A percentile compares a stretch with the other conserved stretches of the same genome.
phyloP scores from a whole-genome alignment of 164 flowering plant genomes.

The Sextonia rubra region DNA sequence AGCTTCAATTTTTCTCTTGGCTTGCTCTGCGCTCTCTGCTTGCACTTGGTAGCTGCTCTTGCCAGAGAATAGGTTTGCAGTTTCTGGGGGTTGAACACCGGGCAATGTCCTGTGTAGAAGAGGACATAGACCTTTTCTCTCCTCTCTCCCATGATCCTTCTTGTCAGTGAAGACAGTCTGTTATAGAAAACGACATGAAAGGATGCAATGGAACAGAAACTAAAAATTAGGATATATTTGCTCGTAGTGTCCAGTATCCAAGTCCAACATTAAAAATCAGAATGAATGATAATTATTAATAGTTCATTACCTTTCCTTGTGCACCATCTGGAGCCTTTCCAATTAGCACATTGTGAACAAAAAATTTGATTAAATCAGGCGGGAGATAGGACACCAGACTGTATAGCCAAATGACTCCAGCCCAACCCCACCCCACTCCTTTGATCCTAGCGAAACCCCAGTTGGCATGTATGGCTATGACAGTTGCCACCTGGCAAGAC shows the following conservation, averaged over 20 bases:
- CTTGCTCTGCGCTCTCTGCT: too few relatives aligned
- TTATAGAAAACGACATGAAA: not conserved
- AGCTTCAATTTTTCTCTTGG: too few relatives aligned
- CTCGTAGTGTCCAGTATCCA: too few relatives aligned
- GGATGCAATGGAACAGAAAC: not conserved
- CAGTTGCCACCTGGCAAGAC: slow-evolving; percentile 71
- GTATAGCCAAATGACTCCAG: slow-evolving; percentile 91
- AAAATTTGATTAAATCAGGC: slow-evolving; percentile 70
- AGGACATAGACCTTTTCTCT: slow-evolving; percentile 93
- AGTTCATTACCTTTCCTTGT: slow-evolving; percentile 71
- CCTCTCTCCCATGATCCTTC: slow-evolving; percentile 90
- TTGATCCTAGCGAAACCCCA: slow-evolving; percentile 82
- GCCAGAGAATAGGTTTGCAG: too few relatives aligned
- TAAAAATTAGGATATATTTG: not conserved
- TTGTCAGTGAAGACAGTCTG: slow-evolving; percentile 98
- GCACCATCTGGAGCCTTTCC: slow-evolving; percentile 86
- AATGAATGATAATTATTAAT: too few relatives aligned
- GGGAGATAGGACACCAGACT: slow-evolving; percentile 80
- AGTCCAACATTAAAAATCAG: too few relatives aligned
- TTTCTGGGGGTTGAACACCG: too few relatives aligned
- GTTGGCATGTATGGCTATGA: slow-evolving; percentile 84
- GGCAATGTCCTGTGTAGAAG: too few relatives aligned
- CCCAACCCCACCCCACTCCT: slow-evolving; percentile 98
- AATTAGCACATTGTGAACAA: slow-evolving; percentile 67
- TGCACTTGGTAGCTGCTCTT: too few relatives aligned